Evolutionary conservation across 768 basidiomycete species (phyloP).

Genomic region (Mycena haematopus): DNA sequence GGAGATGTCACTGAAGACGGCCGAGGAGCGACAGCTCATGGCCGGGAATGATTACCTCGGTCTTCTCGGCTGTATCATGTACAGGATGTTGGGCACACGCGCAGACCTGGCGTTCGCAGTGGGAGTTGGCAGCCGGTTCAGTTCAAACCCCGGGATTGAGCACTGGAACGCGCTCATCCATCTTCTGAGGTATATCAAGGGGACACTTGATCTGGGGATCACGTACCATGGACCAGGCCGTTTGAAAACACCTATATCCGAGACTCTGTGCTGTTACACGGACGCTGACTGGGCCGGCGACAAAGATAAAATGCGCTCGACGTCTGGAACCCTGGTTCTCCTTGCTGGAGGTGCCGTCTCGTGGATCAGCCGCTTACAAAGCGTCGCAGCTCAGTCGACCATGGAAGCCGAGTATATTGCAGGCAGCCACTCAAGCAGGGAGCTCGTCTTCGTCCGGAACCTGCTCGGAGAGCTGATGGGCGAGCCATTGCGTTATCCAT

Average conservation of each 20-base stretch:
- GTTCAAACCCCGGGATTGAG: neutral
- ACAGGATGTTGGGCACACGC: neutral
- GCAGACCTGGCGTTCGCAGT: neutral
- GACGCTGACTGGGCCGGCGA: conserved; percentile 3
- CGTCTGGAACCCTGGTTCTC: neutral
- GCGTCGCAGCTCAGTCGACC: neutral
- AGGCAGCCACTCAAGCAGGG: neutral
- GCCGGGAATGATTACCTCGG: neutral
- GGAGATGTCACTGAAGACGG: neutral
- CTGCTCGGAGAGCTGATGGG: neutral
- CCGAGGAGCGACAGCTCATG: neutral
- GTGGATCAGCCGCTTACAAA: conserved; percentile 1
- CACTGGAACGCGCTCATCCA: neutral
- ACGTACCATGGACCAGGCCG: neutral
- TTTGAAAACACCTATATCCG: too few relatives aligned
- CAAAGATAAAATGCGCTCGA: conserved; percentile 4
- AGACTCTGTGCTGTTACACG: neutral
- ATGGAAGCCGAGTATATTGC: conserved; percentile 10
- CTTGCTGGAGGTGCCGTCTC: neutral
- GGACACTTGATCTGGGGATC: neutral
- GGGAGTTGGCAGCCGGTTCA: neutral
- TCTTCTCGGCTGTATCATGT: neutral
- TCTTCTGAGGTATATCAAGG: neutral
- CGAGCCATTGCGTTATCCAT: neutral
- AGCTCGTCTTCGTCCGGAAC: conserved; percentile 4